Evolutionary conservation across 352 stramenopile genomes (phyloP), one percentile per base, ranked within the genome.

Genomic region (Phytophthora tubulina): DNA sequence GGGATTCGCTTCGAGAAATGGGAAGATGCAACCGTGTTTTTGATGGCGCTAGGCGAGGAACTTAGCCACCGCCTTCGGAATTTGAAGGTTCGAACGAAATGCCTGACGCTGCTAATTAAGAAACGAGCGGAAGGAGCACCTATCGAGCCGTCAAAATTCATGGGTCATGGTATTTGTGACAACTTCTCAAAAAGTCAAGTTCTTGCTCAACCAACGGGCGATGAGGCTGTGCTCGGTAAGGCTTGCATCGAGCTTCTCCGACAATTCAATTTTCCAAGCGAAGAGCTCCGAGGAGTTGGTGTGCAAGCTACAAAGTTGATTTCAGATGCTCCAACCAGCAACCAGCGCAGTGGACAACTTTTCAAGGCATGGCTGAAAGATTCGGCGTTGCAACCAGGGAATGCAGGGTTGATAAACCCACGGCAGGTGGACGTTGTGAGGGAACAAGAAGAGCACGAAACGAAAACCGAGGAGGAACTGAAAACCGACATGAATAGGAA

Each of bases 1-100:
- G 94, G 94, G 1, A 95, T 98, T 54, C 88, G 94, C 0, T 97
- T 98, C 41, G 79, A 94, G n/a, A 84, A 75, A 30, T 88, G 83
- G 72, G 63, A 87, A 35, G 81, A 93, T 31, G 80, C 89, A n/a
- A 90, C 87, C 1, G 75, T 84, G 14, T 98, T 98, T 51, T 70
- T 98, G 36, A 79, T 80, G 55, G 85, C 89, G 15, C 59, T 98
- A 11, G 84, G 85, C 0, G 84, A 91, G 15, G 93, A 98, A 57
- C 56, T 97, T 14, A 80, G 76, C 4, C 70, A 67, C 1, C 84
- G 92, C 6, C 76, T 98, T 48, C 75, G 75, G 14, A 87, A 67
- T 45, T 58, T 94, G 8, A 88, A 85, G 27, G 75, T 96, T 8
- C 61, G 68, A 9, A 77, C 85, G 3, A 83, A 82, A 54, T 92